phyloP scores from a whole-genome alignment of 352 stramenopile species.

The Phytophthora cryptogea region DNA sequence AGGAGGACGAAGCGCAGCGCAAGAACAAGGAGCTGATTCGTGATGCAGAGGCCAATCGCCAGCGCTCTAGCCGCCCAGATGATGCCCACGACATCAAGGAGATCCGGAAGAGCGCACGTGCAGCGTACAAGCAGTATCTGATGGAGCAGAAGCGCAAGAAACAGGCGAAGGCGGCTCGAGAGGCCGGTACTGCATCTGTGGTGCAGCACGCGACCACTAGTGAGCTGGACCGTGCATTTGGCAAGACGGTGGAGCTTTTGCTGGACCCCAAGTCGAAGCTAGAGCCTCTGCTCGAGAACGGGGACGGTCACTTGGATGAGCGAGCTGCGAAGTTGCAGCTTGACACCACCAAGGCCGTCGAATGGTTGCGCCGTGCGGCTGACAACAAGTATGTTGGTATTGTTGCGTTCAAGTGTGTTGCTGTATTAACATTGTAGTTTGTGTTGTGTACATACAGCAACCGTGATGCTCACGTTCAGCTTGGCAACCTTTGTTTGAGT shows the following conservation, averaged over 20 bases:
- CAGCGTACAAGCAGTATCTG: conserved; percentile 79
- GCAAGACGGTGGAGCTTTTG: conserved; percentile 69
- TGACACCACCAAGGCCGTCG: conserved; percentile 70
- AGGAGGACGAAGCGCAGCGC: conserved; percentile 35
- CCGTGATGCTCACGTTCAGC: conserved; percentile 76
- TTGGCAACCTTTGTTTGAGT: conserved; percentile 81
- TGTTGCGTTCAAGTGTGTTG: background rate
- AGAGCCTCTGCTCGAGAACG: conserved; percentile 41
- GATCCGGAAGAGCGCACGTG: conserved; percentile 79
- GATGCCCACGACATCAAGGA: conserved; percentile 68
- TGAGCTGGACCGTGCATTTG: conserved; percentile 72
- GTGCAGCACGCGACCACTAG: conserved; percentile 64
- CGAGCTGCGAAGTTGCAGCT: conserved; percentile 31
- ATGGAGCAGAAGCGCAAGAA: conserved; percentile 50
- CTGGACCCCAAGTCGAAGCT: conserved; percentile 65
- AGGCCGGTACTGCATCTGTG: conserved; percentile 23
- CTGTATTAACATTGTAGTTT: background rate
- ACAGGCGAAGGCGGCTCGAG: conserved; percentile 16
- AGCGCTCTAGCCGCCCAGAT: conserved; percentile 41
- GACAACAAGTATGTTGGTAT: conserved; percentile 46
- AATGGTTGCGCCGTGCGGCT: conserved; percentile 82
- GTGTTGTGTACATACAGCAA: conserved; percentile 33
- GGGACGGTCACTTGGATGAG: conserved; percentile 14
- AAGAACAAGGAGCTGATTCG: conserved; percentile 52
- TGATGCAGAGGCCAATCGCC: conserved; percentile 77